phyloP scores from a whole-genome alignment of 2,329 filamentous ascomycete genomes.

The Cordyceps fumosorosea region DNA sequence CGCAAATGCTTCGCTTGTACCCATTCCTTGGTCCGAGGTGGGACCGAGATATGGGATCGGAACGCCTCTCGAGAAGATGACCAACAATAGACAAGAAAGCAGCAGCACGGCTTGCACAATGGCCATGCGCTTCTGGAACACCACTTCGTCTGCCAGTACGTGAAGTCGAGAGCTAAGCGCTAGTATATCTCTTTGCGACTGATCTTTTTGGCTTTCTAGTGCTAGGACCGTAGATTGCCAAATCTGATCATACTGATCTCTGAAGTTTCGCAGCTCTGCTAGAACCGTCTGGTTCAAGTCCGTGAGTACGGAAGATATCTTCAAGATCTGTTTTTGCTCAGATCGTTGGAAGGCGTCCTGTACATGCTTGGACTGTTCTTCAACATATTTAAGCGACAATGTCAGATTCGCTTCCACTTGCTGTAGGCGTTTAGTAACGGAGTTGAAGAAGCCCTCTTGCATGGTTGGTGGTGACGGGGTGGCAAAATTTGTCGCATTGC shows the following conservation, averaged over 20 bases:
- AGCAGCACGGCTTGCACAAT: conserved; percentile 86
- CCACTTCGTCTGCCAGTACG: conserved; percentile 86
- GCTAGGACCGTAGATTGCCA: conserved; percentile 95
- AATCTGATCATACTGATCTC: conserved; percentile 87
- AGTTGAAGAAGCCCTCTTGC: conserved; percentile 97
- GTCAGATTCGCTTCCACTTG: conserved; percentile 90
- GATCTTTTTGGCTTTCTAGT: conserved; percentile 79
- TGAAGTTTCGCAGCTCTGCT: conserved; percentile 68
- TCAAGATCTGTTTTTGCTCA: conserved; percentile 80
- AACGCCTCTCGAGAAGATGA: conserved; percentile 65
- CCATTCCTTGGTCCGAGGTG: conserved; percentile 22
- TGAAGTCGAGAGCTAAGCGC: conserved; percentile 76
- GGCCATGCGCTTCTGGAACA: conserved; percentile 82
- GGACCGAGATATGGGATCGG: conserved; percentile 28
- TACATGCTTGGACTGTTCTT: conserved; percentile 87
- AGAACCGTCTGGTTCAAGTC: conserved; percentile 84
- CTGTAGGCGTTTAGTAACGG: conserved; percentile 85
- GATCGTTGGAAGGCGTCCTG: conserved; percentile 81
- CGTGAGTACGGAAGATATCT: conserved; percentile 74
- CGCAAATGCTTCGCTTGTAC: conserved; percentile 17
- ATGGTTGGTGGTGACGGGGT: conserved; percentile 61
- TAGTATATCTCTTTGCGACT: conserved; percentile 74
- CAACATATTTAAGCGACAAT: conserved; percentile 88
- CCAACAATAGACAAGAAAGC: conserved; percentile 76
- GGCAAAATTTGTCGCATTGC: conserved; percentile 21